These are phyloP conservation scores for Dioszegia aurantiaca DNA, from an alignment of 768 basidiomycete species.

Conservation along the genomic window DNA sequence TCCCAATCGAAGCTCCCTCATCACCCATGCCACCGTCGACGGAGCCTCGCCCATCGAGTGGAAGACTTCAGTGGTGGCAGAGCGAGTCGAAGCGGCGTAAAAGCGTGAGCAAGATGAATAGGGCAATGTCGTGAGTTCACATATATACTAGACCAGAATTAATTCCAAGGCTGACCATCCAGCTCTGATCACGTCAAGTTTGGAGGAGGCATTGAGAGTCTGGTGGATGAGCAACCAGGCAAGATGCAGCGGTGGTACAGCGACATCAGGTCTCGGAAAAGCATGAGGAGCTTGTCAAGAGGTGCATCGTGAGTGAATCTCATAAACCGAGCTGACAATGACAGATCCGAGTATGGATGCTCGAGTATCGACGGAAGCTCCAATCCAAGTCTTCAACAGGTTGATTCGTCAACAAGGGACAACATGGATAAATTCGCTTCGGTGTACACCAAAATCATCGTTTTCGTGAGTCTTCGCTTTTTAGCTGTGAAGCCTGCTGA, in stretches of 20 bases:
- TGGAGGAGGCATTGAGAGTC: too few species aligned
- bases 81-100: not conserved
- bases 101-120: too few species aligned
- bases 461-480: constrained; percentile 18
- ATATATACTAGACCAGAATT: too few species aligned
- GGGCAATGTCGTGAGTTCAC: too few species aligned
- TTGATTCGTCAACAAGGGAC: constrained; percentile 14
- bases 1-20: too few species aligned
- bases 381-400: not conserved
- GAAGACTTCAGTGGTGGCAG: not conserved
- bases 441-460: constrained; percentile 24
- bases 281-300: not conserved
- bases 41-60: not conserved
- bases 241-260: too few species aligned
- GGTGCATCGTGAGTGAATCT: not conserved
- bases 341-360: constrained; percentile 1
- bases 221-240: too few species aligned
- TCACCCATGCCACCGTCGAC: not conserved
- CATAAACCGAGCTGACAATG: not conserved
- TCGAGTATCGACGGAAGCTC: too few species aligned
- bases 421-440: constrained; percentile 22
- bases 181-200: too few species aligned
- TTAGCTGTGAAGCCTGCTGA: not conserved
- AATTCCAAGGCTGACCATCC: too few species aligned
- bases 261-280: not conserved